Conservation (phyloP, 192 early-diverging fungal species). For the Coemansia sp. region DNA sequence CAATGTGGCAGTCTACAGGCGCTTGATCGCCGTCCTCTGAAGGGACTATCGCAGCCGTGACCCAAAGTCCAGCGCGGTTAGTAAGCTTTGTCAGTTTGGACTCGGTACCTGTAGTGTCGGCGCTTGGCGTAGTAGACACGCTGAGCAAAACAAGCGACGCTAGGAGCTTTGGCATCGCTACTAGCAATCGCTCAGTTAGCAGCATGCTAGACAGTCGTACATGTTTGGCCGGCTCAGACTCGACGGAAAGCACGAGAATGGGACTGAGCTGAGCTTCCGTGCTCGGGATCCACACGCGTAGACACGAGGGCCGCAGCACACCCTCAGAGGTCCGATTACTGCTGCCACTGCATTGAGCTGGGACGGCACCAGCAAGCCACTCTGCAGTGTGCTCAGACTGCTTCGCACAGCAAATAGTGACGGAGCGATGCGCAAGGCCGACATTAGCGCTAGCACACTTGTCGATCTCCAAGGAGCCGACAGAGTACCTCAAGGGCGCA, state of each 20-base stretch:
- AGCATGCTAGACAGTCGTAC: slow-evolving; percentile 9
- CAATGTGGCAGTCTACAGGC: not conserved
- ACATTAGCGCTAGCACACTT: not conserved
- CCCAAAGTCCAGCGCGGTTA: slow-evolving; percentile 11
- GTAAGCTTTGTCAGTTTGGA: not conserved
- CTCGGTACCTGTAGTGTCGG: not conserved
- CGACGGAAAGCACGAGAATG: not conserved
- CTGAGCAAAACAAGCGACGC: slow-evolving; percentile 6
- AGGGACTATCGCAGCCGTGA: not conserved
- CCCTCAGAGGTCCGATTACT: not conserved
- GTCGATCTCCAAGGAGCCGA: not conserved
- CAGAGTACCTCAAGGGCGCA: slow-evolving; percentile 2
- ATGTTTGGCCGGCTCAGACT: slow-evolving; percentile 11
- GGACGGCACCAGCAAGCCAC: slow-evolving; percentile 1
- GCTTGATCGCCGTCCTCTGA: not conserved
- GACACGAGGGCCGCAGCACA: not conserved
- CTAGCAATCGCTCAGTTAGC: slow-evolving; percentile 14
- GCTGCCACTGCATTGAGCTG: not conserved
- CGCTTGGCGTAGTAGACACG: not conserved
- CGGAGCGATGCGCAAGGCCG: not conserved
- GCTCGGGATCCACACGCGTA: slow-evolving; percentile 12
- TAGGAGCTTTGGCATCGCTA: slow-evolving; percentile 4
- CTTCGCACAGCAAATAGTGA: not conserved
- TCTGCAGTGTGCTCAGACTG: not conserved
- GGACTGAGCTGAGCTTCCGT: not conserved